A percentile compares a stretch with the other conserved stretches of the same genome.
Conservation (phyloP, 176 grass and related monocot species). For the Oryza glumipatula region DNA sequence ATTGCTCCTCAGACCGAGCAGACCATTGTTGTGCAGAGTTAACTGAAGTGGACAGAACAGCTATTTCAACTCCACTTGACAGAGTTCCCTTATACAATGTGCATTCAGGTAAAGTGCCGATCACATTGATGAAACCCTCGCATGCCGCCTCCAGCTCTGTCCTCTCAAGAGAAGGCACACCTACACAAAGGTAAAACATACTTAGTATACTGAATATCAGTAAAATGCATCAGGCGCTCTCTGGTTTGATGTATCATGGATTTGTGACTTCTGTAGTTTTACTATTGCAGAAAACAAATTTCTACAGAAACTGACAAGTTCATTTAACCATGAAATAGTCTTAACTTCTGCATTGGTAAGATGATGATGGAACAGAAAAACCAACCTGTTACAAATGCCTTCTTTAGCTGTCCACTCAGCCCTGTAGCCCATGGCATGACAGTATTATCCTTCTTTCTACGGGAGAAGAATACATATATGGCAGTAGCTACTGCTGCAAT, state of each 20-base stretch:
- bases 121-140: conserved; percentile 84
- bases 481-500: conserved; percentile 34
- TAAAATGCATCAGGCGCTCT: background rate
- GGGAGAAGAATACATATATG: conserved; percentile 47
- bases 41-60: conserved; percentile 60
- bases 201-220: background rate
- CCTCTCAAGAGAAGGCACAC: conserved; percentile 63
- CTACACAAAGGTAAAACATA: conserved; percentile 26
- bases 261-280: background rate
- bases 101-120: conserved; percentile 51
- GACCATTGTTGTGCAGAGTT: conserved; percentile 52
- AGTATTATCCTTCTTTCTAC: conserved; percentile 51
- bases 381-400: conserved; percentile 69
- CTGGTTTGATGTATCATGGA: background rate
- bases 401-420: conserved; percentile 64
- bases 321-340: background rate
- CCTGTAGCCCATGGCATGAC: conserved; percentile 70
- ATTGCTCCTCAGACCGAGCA: conserved; percentile 51
- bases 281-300: background rate
- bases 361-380: background rate
- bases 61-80: conserved; percentile 85
- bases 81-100: conserved; percentile 77
- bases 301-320: background rate
- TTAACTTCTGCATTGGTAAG: background rate
- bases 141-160: conserved; percentile 69